A percentile compares a stretch with the other conserved stretches of the same genome.
These are phyloP conservation scores for Panaeolus cyanescens DNA, from an alignment of 768 basidiomycete species.

Conservation along the genomic window DNA sequence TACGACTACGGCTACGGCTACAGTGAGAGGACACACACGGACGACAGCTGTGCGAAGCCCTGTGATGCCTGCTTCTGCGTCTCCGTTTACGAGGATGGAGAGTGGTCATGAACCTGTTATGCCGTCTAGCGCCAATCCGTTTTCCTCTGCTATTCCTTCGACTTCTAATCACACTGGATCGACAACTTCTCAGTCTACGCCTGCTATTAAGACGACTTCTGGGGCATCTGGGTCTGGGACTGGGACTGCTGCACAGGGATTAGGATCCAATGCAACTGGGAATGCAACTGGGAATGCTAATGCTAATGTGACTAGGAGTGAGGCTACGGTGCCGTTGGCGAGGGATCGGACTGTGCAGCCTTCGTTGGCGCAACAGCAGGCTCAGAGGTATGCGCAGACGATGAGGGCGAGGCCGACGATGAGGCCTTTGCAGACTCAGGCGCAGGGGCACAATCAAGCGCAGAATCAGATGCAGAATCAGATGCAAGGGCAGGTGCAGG, in stretches of 20 bases:
- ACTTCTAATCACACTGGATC: neutral
- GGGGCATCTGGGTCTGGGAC: neutral
- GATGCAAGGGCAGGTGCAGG: too few relatives aligned
- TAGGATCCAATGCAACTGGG: neutral
- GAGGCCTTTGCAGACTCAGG: neutral
- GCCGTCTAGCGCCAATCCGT: neutral
- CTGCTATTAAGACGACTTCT: neutral
- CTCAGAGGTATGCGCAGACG: constrained; percentile 5
- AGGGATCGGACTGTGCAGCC: constrained; percentile 25
- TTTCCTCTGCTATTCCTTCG: neutral
- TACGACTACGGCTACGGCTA: neutral
- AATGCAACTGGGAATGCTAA: too few relatives aligned
- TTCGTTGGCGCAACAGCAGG: constrained; percentile 1
- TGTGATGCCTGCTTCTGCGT: neutral
- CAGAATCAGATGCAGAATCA: constrained; percentile 14
- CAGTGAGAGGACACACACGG: neutral
- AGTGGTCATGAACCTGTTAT: neutral
- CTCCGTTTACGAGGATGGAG: constrained; percentile 2
- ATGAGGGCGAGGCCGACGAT: constrained; percentile 5
- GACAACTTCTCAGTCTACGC: neutral
- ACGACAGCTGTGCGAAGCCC: neutral
- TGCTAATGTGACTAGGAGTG: too few relatives aligned
- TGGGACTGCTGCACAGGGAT: too few relatives aligned
- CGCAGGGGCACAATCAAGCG: neutral
- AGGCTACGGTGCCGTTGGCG: too few relatives aligned